Evolutionary conservation across 2,329 filamentous ascomycete genomes (phyloP), one percentile per base, ranked within the genome.

Genomic region (Acarospora socialis): DNA sequence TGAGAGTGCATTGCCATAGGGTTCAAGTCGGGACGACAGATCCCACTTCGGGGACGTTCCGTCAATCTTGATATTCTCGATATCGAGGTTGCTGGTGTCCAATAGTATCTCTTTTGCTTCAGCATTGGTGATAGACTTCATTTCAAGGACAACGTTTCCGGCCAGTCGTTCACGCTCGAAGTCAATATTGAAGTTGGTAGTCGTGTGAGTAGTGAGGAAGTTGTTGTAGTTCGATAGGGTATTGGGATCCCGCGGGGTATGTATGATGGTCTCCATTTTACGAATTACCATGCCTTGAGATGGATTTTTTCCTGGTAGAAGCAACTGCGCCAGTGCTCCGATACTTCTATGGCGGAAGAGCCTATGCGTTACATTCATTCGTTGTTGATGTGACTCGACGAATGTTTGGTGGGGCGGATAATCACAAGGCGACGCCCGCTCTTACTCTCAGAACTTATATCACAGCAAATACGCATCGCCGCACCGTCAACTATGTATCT

Each of bases 141-240:
- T 63, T 45, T 73, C 73, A 39, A 94, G 66, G 21, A 73, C 61
- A 15, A 94, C 82, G 42, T 70, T 77, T 15, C 90, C 90, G 38
- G 68, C 70, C 41, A 95, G 67, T 33, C 70, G 67, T 62, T 83
- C 81, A 50, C 73, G 66, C 38, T 79, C 70, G 53, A 95, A 98
- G 48, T 92, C 75, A 46, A 95, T 76, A 44, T 74, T 73, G 49
- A 94, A 73, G 54, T 80, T 74, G 36, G 81, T 80, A 13, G 72
- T 77, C 13, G 83, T 90, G 60, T 94, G 84, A 52, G 69, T 75
- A 12, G 82, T 93, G 39, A 72, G 66, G 75, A 83, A 94, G 34
- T 78, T 75, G 55, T 81, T 75, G 58, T 94, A 94, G 63, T 95
- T 95, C 51, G 81, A 80, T 37, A 90, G 61, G 16, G 90, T 94